These are phyloP conservation scores for Striga asiatica DNA, from an alignment of 257 asterid species.

Conservation along the genomic window DNA sequence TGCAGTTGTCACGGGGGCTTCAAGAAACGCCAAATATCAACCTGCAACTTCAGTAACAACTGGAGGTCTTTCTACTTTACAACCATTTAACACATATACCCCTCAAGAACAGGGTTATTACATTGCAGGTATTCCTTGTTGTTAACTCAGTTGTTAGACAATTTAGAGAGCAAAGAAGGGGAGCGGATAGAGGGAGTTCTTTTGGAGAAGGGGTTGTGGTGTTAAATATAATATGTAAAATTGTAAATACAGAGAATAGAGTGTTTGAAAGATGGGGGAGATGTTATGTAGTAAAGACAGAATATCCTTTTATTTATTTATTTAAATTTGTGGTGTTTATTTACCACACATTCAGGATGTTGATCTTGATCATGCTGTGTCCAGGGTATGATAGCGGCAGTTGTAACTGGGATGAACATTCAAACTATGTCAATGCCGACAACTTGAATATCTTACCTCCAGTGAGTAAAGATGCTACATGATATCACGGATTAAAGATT, in stretches of 20 bases:
- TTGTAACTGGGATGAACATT: conserved; percentile 69
- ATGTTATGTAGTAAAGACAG: neutral
- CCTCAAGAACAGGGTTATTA: conserved; percentile 66
- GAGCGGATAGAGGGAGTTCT: no score
- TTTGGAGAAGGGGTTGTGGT: no score
- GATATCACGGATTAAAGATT: conserved; percentile 11
- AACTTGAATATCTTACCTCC: conserved; percentile 82
- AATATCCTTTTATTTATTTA: neutral
- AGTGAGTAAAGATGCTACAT: conserved; percentile 36
- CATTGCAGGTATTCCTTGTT: conserved; percentile 56
- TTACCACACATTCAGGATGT: neutral
- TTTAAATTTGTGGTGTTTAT: conserved; percentile 3
- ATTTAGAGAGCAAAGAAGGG: no score
- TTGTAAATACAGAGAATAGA: neutral
- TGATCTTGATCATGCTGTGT: conserved; percentile 20
- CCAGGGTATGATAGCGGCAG: conserved; percentile 78
- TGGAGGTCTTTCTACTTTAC: conserved; percentile 39
- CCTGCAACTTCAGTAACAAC: conserved; percentile 46
- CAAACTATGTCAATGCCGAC: conserved; percentile 64
- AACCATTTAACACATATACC: conserved; percentile 44
- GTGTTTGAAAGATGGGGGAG: neutral
- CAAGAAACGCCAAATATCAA: conserved; percentile 51
- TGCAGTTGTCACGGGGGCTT: conserved; percentile 55
- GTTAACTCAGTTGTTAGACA: conserved; percentile 5
- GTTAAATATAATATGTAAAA: no score